phyloP scores from a whole-genome alignment of 306 rosid genomes.

The Dryas alaskensis region DNA sequence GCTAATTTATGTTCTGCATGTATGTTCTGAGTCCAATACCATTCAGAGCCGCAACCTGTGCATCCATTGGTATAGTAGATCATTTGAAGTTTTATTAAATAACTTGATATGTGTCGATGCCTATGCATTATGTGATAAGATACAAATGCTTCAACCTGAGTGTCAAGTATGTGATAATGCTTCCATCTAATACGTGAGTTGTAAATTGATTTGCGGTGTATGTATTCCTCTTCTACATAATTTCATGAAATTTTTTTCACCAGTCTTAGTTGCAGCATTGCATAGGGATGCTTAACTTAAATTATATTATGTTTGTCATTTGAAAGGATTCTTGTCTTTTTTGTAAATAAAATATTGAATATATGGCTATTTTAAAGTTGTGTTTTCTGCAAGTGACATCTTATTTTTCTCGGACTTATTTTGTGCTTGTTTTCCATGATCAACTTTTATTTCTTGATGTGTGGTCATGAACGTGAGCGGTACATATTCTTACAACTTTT shows the following conservation, averaged over 20 bases:
- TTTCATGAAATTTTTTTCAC: background rate
- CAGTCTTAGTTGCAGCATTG: background rate
- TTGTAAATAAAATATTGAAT: background rate
- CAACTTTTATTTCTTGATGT: background rate
- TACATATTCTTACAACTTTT: conserved; percentile 20
- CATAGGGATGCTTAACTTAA: background rate
- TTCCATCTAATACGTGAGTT: background rate
- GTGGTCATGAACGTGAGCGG: background rate
- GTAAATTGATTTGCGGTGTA: background rate
- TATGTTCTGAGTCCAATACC: background rate
- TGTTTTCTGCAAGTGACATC: background rate
- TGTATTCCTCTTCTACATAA: background rate
- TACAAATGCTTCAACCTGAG: conserved; percentile 1
- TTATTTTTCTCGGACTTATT: background rate
- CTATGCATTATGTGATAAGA: background rate
- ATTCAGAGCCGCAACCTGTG: background rate
- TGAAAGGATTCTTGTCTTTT: background rate
- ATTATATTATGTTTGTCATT: background rate
- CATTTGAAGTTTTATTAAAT: background rate
- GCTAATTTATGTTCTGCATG: background rate
- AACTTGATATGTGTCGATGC: background rate
- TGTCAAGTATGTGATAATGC: background rate
- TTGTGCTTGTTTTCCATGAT: background rate
- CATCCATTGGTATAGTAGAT: conserved; percentile 1
- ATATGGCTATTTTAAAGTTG: background rate